phyloP scores from a whole-genome alignment of 192 early-diverging fungal species.

The Umbelopsis sp. region DNA sequence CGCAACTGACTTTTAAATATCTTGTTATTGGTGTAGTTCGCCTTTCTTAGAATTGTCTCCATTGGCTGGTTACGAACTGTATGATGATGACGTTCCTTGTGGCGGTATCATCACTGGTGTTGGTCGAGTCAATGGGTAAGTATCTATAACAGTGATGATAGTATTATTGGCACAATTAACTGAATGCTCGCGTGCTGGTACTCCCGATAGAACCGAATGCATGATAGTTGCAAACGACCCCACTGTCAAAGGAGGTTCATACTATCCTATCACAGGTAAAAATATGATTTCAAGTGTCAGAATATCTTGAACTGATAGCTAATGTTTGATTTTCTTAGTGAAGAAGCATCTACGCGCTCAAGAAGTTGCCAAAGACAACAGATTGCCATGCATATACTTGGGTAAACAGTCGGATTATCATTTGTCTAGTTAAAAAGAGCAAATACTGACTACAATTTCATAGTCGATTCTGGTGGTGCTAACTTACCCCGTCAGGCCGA shows the following conservation, averaged over 20 bases:
- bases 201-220: slow-evolving; percentile 73
- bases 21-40: slow-evolving; percentile 52
- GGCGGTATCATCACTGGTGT: slow-evolving; percentile 97
- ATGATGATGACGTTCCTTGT: slow-evolving; percentile 82
- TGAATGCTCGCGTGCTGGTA: background rate
- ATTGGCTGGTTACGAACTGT: slow-evolving; percentile 88
- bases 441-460: background rate
- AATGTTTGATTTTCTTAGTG: slow-evolving; percentile 54
- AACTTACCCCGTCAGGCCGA: slow-evolving; percentile 93
- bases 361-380: slow-evolving; percentile 94
- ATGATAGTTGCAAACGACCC: slow-evolving; percentile 98
- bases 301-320: background rate
- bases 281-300: background rate
- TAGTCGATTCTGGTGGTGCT: slow-evolving; percentile 94
- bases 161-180: no score
- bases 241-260: slow-evolving; percentile 97
- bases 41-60: slow-evolving; percentile 95
- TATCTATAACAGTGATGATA: background rate
- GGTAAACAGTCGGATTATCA: slow-evolving; percentile 30
- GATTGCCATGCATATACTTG: slow-evolving; percentile 92
- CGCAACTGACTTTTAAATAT: background rate
- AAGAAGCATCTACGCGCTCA: slow-evolving; percentile 98
- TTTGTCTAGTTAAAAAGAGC: background rate
- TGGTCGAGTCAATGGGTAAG: slow-evolving; percentile 85
- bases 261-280: slow-evolving; percentile 85